phyloP scores from a whole-genome alignment of 1,139 yeast genomes.

The Kodamaea plutei region DNA sequence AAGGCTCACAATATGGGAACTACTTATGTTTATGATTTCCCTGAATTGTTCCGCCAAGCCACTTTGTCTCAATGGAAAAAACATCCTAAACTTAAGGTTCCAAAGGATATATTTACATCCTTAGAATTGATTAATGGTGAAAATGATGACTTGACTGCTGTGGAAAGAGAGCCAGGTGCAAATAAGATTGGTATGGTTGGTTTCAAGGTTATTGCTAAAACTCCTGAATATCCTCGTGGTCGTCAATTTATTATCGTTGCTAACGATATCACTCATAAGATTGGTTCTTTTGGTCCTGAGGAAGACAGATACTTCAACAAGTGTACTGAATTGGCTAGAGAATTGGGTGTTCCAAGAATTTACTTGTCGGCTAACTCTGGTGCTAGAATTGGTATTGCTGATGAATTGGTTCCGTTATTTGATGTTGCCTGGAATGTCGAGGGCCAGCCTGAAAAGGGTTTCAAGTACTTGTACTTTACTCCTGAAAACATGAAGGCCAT shows the following conservation, averaged over 20 bases:
- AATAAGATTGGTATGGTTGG: slow-evolving; percentile 97
- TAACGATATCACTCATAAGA: slow-evolving; percentile 93
- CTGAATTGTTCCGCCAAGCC: slow-evolving; percentile 96
- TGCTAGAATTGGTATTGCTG: slow-evolving; percentile 98
- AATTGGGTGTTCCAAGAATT: slow-evolving; percentile 88
- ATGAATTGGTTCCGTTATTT: slow-evolving; percentile 84
- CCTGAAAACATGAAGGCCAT: slow-evolving; percentile 61
- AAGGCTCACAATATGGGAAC: slow-evolving; percentile 98
- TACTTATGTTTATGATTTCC: slow-evolving; percentile 97
- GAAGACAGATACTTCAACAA: slow-evolving; percentile 89
- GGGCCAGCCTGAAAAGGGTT: slow-evolving; percentile 75
- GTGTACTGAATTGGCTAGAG: slow-evolving; percentile 89
- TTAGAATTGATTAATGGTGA: slow-evolving; percentile 81
- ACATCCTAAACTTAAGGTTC: slow-evolving; percentile 53
- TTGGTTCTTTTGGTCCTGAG: slow-evolving; percentile 98
- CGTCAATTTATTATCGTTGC: slow-evolving; percentile 91
- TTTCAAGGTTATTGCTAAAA: slow-evolving; percentile 83
- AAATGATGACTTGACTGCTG: slow-evolving; percentile 78
- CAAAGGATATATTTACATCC: slow-evolving; percentile 74
- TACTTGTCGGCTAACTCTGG: slow-evolving; percentile 97
- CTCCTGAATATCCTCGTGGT: slow-evolving; percentile 96
- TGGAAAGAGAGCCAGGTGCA: slow-evolving; percentile 93
- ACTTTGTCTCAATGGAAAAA: slow-evolving; percentile 80
- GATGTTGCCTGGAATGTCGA: slow-evolving; percentile 91
- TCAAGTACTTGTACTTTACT: slow-evolving; percentile 79